Conservation (phyloP, 2,329 filamentous ascomycete genomes). For the Calonectria pauciramosa region DNA sequence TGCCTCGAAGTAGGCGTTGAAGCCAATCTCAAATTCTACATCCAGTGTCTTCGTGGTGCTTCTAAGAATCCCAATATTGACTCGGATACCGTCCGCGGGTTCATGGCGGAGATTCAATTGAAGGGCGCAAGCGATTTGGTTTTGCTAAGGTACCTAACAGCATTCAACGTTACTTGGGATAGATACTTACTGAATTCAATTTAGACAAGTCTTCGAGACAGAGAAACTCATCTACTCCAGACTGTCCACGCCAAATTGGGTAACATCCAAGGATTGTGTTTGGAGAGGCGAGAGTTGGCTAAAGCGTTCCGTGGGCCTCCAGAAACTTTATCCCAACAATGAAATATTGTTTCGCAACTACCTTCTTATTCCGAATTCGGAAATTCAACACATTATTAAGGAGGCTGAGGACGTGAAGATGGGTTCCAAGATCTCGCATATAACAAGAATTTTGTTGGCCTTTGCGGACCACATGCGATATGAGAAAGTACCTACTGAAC, state of each 20-base stretch:
- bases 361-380: not conserved
- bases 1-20: not conserved
- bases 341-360: constrained; percentile 16
- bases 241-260: not conserved
- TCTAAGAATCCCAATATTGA: not conserved
- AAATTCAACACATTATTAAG: constrained; percentile 11
- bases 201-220: not conserved
- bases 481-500: not conserved
- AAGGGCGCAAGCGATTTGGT: not conserved
- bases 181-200: not conserved
- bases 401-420: not conserved
- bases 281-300: constrained; percentile 24
- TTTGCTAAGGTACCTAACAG: not conserved
- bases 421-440: not conserved
- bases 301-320: not conserved
- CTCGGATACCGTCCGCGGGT: not conserved
- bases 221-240: constrained; percentile 5
- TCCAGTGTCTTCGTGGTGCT: not conserved
- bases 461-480: not conserved
- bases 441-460: not conserved
- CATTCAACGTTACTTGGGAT: not conserved
- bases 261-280: not conserved
- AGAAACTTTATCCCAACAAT: constrained; percentile 12
- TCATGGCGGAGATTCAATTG: constrained; percentile 16
- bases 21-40: constrained; percentile 10